Evolutionary conservation across 495 filamentous ascomycete genomes (phyloP).

Genomic region (Neurospora sp.): DNA sequence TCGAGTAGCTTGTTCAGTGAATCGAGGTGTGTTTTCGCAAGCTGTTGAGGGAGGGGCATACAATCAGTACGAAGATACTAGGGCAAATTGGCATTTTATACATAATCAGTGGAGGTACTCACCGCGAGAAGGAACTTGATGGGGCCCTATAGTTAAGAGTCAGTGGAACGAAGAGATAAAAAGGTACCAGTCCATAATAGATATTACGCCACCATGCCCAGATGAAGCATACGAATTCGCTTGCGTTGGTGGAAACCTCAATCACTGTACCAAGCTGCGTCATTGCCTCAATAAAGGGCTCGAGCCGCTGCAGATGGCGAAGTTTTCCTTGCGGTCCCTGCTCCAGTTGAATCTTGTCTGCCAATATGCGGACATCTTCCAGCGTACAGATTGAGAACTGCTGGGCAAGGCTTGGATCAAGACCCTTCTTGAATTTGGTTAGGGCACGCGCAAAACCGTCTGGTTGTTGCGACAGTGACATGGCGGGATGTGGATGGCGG

Average conservation of each 20-base stretch:
- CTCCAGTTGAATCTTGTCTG: not conserved
- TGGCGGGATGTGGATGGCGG: not conserved
- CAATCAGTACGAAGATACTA: not conserved
- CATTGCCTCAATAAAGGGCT: not conserved
- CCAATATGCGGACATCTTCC: not conserved
- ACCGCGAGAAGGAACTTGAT: not conserved
- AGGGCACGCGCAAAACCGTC: not conserved
- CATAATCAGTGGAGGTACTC: not conserved
- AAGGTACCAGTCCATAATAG: not conserved
- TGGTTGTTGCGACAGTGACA: not conserved
- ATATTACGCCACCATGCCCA: not conserved
- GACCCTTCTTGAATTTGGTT: not conserved
- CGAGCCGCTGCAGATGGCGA: not conserved
- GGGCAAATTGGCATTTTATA: too few species aligned
- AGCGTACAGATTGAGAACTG: not conserved
- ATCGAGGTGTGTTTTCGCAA: not conserved
- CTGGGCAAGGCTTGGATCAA: not conserved
- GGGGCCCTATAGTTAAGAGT: not conserved
- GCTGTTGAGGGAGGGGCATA: not conserved
- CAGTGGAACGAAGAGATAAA: not conserved
- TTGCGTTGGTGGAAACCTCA: not conserved
- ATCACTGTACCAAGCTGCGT: not conserved
- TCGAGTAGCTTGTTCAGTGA: not conserved
- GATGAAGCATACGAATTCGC: not conserved
- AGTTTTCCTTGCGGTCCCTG: not conserved